Conservation (phyloP, 164 flowering plant species). For the Platanus orientalis region DNA sequence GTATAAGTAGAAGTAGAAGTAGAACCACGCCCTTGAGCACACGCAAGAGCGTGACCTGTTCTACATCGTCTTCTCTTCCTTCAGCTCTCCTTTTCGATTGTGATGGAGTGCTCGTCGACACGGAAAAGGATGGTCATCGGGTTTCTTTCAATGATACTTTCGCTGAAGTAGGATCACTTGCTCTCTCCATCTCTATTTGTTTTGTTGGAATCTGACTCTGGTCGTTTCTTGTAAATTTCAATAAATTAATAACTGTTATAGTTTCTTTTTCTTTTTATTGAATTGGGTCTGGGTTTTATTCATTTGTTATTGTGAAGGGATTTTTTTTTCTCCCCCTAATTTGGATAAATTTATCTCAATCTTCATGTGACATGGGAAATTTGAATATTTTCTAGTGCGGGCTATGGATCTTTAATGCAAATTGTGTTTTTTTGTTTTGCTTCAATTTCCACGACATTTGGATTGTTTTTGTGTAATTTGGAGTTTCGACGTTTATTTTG, state of each 20-base stretch:
- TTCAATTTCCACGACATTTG: not conserved
- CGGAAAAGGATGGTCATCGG: constrained; percentile 95
- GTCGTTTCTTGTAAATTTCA: not conserved
- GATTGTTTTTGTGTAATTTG: not conserved
- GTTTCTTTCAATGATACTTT: constrained; percentile 91
- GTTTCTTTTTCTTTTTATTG: not conserved
- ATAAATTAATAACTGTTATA: not conserved
- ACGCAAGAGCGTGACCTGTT: constrained; percentile 22
- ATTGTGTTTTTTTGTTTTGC: not conserved
- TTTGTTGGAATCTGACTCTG: not conserved
- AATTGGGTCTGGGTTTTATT: not conserved
- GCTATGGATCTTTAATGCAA: not conserved
- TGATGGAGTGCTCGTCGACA: constrained; percentile 95
- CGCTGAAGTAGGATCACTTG: constrained; percentile 40
- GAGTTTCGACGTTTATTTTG: not conserved
- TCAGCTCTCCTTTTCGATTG: constrained; percentile 90
- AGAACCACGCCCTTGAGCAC: not conserved
- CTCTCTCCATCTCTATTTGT: not conserved
- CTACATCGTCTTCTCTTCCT: constrained; percentile 55
- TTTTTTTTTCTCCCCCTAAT: too few species aligned
- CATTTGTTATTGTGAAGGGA: not conserved
- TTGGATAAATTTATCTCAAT: not conserved
- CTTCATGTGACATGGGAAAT: not conserved
- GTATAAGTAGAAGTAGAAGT: not conserved
- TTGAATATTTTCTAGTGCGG: not conserved